Evolutionary conservation across 805 yeast genomes (phyloP), one percentile per base, ranked within the genome.

Genomic region (Kockiozyma suomiensis): DNA sequence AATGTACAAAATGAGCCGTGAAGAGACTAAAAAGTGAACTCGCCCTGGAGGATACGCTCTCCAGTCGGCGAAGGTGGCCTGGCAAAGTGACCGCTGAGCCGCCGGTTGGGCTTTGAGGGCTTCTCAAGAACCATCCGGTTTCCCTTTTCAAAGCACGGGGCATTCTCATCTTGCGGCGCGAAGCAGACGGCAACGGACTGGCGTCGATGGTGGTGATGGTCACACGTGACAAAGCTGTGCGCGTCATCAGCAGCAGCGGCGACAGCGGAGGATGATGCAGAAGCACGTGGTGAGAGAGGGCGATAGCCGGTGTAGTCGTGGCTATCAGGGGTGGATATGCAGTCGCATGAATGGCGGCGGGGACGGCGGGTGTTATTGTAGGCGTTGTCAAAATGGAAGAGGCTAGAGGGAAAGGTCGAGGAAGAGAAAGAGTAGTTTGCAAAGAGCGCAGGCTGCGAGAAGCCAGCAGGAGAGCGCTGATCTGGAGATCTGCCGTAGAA

Each of bases 11-110:
- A 8, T 30, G 7, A 25, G 26, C 32, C 7, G 8, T 33, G 10
- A 13, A 37, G 21, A 13, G 5, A 33, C 51, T 48, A 70, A 50
- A 69, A 69, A 17, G 54, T 54, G 50, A 70, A 61, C 37, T 73
- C 75, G 17, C 76, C 76, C 55, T 72, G 70, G 40, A 73, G 66
- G 46, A 73, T 71, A 26, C 70, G 67, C 64, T 73, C 75, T 25
- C 73, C 74, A 28, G 71, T 69, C 2, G 72, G 72, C 32, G 73
- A 67, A 6, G 76, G 73, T 35, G 69, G 72, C 42, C 75, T 54
- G 21, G 66, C 59, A 37, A 70, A 61, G 2, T 47, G 56, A n/a
- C 62, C 62, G 32, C 56, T 48, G 17, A 61, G 45, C 12, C 60
- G 56, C 7, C 62, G 52, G 12, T 33, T 54, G 15, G 41, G 46